phyloP scores from a whole-genome alignment of 352 stramenopile species.

The Globisporangium barbulae region DNA sequence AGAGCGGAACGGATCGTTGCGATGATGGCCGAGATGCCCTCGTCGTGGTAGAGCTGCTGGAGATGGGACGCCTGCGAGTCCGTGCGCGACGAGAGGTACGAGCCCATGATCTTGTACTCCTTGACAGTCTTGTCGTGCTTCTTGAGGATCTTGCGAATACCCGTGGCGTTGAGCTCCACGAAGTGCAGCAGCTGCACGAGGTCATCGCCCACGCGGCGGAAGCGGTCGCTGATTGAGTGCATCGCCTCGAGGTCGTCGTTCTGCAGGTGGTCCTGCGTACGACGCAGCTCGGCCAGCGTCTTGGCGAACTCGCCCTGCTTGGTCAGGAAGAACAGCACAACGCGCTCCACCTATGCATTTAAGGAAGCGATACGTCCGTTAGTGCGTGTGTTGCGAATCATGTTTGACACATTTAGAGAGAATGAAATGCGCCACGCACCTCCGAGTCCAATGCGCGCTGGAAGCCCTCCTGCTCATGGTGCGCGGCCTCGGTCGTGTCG shows the following conservation, averaged over 20 bases:
- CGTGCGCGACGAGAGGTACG: conserved; percentile 76
- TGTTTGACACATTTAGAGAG: neutral
- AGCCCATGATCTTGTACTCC: conserved; percentile 82
- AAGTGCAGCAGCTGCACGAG: conserved; percentile 82
- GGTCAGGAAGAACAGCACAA: conserved; percentile 84
- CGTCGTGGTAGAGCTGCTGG: conserved; percentile 84
- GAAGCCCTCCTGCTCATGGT: conserved; percentile 59
- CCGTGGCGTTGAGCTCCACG: conserved; percentile 84
- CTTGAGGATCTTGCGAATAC: conserved; percentile 89
- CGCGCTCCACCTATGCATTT: conserved; percentile 45
- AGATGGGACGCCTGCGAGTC: conserved; percentile 82
- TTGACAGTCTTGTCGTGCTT: conserved; percentile 88
- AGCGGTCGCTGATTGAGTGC: conserved; percentile 62
- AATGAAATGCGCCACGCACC: conserved; percentile 14
- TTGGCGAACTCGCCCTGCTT: conserved; percentile 84
- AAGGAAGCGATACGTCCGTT: neutral
- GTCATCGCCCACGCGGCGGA: conserved; percentile 70
- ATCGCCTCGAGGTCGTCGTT: conserved; percentile 59
- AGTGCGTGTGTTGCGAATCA: neutral
- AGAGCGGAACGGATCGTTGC: conserved; percentile 72
- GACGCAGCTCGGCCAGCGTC: conserved; percentile 50
- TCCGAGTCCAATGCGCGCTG: conserved; percentile 78
- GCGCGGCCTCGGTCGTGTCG: conserved; percentile 21
- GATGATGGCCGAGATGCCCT: conserved; percentile 87
- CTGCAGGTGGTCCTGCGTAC: conserved; percentile 41